These are phyloP conservation scores for Leishmania turanica DNA, from an alignment of 208 protist genomes.

Conservation along the genomic window DNA sequence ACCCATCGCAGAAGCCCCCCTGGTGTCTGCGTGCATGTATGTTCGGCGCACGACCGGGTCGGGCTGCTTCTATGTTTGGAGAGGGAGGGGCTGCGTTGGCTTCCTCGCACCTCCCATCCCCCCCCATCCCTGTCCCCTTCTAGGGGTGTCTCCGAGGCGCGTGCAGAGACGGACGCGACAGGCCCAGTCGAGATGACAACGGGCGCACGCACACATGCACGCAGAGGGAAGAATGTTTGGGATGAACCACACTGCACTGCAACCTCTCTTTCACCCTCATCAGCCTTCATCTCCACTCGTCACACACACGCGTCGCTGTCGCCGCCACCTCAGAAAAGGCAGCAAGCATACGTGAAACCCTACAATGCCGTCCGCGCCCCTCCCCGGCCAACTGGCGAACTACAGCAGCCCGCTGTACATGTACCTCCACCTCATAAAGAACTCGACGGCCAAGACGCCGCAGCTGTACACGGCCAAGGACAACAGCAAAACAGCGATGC, in stretches of 20 bases:
- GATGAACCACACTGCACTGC: background rate
- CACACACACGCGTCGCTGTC: background rate
- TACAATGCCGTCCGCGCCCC: conserved; percentile 71
- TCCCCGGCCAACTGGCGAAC: conserved; percentile 50
- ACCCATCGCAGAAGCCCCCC: background rate
- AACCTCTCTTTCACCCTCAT: background rate
- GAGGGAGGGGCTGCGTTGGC: background rate
- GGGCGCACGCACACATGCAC: background rate
- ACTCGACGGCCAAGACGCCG: conserved; percentile 54
- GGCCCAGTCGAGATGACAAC: background rate
- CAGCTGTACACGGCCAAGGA: conserved; percentile 88
- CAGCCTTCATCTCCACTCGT: background rate
- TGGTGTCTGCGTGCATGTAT: background rate
- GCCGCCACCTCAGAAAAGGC: background rate
- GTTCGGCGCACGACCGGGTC: background rate
- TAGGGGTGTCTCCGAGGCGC: background rate
- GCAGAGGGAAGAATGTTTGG: too few relatives aligned
- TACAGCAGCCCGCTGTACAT: conserved; percentile 84
- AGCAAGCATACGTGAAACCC: background rate
- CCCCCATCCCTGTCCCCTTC: background rate
- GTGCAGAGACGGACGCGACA: background rate
- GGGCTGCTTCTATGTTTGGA: too few relatives aligned
- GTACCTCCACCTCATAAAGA: conserved; percentile 80
- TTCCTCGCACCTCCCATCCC: background rate
- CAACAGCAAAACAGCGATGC: conserved; percentile 86